Base-by-base conservation (phyloP, 768 basidiomycete species). In the Hortiboletus campestris region DNA sequence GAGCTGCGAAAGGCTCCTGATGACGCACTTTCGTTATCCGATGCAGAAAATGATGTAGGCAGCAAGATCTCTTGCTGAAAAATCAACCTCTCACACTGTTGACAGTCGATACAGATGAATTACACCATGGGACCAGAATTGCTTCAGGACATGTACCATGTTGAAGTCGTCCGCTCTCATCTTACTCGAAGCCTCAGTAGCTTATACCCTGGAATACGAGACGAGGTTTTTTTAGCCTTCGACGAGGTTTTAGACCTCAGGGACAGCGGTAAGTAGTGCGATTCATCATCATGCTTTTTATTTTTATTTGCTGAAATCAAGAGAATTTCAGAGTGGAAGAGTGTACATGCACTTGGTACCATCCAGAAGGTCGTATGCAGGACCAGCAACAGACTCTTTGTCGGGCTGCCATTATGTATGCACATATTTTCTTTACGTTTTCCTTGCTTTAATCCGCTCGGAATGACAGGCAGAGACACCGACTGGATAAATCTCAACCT, bases 321-420 rank as follows among this genome's bases (percentile, higher is more conserved):
- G 28, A 28, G 25, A 14, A 9, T n/a, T 39, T 31, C 39, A 79
- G 78, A 76, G 22, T 81, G 80, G 80, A 63, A 62, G 13, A 58
- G 56, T 10, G 55, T 78, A 12, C 61, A 65, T 1, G 69, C 62
- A 1, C 31, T 71, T 11, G 60, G 68, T 5, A 63, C 57, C 1
- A 56, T 74, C 31, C 69, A 63, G 51, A 60, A 2, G 75, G 25
- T 25, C 2, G 25, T 25, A 25, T 25, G 25, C 25, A 25, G 25
- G 25, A 25, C 25, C 6, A 25, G 69, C 51, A 81, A 78, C 58
- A 74, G 83, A 13, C 51, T 77, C 4, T 79, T 83, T 53, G 76
- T 83, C 16, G 81, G 81, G 0, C 64, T 74, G 29, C 79, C 80
- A 8, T 45, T 25, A 25, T 25, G 25, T 25, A 25, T 25, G 25